phyloP scores from a whole-genome alignment of 345 rosid genomes.

The Turritis glabra region DNA sequence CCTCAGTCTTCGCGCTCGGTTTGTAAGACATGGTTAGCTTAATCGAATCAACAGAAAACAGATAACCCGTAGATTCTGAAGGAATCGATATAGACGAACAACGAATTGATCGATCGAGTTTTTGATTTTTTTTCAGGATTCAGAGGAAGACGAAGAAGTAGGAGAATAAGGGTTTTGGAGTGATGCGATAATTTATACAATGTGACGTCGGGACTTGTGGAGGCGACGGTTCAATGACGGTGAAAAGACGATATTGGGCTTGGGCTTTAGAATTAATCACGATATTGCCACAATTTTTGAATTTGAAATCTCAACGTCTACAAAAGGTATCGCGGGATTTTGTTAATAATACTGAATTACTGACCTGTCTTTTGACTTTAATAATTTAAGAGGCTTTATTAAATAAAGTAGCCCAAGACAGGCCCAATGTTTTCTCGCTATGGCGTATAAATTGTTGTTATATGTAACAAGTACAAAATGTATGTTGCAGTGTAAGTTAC shows the following conservation, averaged over 20 bases:
- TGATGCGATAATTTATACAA: slow-evolving; percentile 19
- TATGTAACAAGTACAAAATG: no score
- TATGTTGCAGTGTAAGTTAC: neutral
- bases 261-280: slow-evolving; percentile 31
- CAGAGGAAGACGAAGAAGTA: neutral
- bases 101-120: neutral
- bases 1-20: slow-evolving; percentile 70
- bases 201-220: neutral
- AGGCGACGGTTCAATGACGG: neutral
- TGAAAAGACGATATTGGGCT: slow-evolving; percentile 2
- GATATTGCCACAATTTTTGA: slow-evolving; percentile 39
- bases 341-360: neutral
- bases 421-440: neutral
- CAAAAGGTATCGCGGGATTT: neutral
- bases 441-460: neutral
- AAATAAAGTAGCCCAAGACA: neutral
- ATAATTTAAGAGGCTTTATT: neutral
- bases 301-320: slow-evolving; percentile 39
- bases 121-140: neutral
- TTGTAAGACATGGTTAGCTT: slow-evolving; percentile 53
- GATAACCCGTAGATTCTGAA: neutral
- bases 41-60: slow-evolving; percentile 16
- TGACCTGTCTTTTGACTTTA: slow-evolving; percentile 4
- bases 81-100: neutral
- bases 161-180: slow-evolving; percentile 28